Evolutionary conservation across 2,329 filamentous ascomycete species (phyloP).

Genomic region (Fusarium sacchari): DNA sequence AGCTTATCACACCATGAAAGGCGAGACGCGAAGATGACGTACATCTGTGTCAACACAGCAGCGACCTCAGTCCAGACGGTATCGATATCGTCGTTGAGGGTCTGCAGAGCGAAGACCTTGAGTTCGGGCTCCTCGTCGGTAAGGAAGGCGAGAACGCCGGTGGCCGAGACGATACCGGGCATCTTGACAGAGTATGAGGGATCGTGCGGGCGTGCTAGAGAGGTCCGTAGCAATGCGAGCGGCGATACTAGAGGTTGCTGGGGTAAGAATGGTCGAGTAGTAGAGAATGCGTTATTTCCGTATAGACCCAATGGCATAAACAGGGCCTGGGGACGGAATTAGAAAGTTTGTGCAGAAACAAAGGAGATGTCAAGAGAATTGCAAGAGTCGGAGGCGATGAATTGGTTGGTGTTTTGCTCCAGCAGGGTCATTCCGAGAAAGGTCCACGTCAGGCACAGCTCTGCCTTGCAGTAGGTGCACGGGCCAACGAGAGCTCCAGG

Average conservation of each 20-base stretch:
- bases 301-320: slow-evolving; percentile 40
- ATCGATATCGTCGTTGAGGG: slow-evolving; percentile 95
- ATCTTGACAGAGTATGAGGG: slow-evolving; percentile 61
- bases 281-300: slow-evolving; percentile 27
- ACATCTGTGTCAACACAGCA: slow-evolving; percentile 93
- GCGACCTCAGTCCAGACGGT: slow-evolving; percentile 98
- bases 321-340: slow-evolving; percentile 14
- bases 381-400: slow-evolving; percentile 28
- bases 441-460: slow-evolving; percentile 60
- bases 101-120: slow-evolving; percentile 93
- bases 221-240: slow-evolving; percentile 25
- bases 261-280: slow-evolving; percentile 23
- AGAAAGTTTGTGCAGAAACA: slow-evolving; percentile 4
- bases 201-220: slow-evolving; percentile 31
- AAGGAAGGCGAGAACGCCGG: slow-evolving; percentile 93
- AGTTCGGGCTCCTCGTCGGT: slow-evolving; percentile 94
- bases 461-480: slow-evolving; percentile 50
- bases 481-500: slow-evolving; percentile 41
- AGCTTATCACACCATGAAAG: neutral
- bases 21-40: slow-evolving; percentile 43
- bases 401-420: slow-evolving; percentile 45
- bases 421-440: slow-evolving; percentile 44
- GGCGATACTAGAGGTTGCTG: slow-evolving; percentile 32
- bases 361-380: slow-evolving; percentile 20
- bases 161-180: slow-evolving; percentile 94